Evolutionary conservation across 768 basidiomycete genomes (phyloP).

Genomic region (Mycena pura): DNA sequence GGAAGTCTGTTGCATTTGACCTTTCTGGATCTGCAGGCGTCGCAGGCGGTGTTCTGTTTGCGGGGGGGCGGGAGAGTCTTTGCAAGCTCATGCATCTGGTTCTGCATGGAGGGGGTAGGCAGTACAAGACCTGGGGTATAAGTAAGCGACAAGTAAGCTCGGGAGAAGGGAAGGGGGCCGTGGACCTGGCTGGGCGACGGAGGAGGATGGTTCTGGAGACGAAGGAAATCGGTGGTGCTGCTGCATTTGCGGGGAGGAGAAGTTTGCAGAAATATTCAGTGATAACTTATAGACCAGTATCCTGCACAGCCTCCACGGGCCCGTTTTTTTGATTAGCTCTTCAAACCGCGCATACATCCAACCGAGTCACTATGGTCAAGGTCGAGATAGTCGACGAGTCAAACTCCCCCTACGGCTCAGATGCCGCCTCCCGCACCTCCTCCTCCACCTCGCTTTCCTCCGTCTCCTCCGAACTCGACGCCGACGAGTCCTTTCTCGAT

Average conservation of each 20-base stretch:
- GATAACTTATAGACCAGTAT: too few species aligned
- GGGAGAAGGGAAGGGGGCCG: neutral
- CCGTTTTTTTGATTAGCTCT: too few species aligned
- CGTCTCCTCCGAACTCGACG: constrained; percentile 70
- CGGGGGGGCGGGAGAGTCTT: constrained; percentile 84
- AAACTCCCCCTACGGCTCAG: constrained; percentile 80
- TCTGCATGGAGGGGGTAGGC: constrained; percentile 73
- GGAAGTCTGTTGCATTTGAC: constrained; percentile 88
- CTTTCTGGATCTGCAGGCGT: constrained; percentile 90
- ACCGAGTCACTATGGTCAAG: constrained; percentile 82
- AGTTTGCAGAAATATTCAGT: constrained; percentile 35
- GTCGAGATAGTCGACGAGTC: constrained; percentile 90
- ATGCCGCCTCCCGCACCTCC: constrained; percentile 75
- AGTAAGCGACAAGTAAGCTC: neutral
- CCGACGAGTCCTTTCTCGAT: constrained; percentile 86
- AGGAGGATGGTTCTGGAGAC: constrained; percentile 23
- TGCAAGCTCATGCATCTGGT: constrained; percentile 82
- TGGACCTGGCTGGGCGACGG: constrained; percentile 16
- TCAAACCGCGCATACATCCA: too few species aligned
- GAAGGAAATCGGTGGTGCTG: constrained; percentile 21
- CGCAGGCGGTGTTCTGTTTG: constrained; percentile 93
- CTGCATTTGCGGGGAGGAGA: constrained; percentile 27
- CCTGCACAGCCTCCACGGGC: too few species aligned
- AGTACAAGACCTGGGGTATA: constrained; percentile 60
- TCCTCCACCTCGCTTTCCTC: constrained; percentile 82